Evolutionary conservation across 2,329 filamentous ascomycete genomes (phyloP).

Genomic region (Calonectria ilicicola): DNA sequence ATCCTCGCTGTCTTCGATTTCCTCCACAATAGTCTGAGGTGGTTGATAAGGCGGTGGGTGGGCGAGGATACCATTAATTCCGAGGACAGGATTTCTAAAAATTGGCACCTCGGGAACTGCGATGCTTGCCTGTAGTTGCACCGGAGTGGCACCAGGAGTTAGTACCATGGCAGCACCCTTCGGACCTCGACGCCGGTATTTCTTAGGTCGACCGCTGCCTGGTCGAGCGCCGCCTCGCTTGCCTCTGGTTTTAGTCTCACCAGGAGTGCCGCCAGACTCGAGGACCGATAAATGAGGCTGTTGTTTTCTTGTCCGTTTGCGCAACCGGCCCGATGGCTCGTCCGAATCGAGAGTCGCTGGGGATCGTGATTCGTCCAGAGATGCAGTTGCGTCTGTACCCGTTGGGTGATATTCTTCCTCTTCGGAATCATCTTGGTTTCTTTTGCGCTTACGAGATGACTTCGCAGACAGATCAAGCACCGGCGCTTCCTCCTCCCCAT

Average conservation of each 20-base stretch:
- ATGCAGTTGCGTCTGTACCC: slow-evolving; percentile 34
- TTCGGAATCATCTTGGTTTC: slow-evolving; percentile 41
- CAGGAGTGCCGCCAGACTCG: slow-evolving; percentile 31
- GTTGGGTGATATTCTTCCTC: slow-evolving; percentile 47
- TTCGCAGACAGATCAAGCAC: slow-evolving; percentile 28
- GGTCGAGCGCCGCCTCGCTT: slow-evolving; percentile 54
- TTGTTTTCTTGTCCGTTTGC: slow-evolving; percentile 37
- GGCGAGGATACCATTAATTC: background rate
- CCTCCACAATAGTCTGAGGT: slow-evolving; percentile 35
- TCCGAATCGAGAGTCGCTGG: slow-evolving; percentile 37
- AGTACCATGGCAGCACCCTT: slow-evolving; percentile 27
- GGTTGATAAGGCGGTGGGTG: background rate
- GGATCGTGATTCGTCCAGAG: slow-evolving; percentile 37
- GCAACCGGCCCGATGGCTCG: slow-evolving; percentile 41
- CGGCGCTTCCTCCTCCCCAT: slow-evolving; percentile 31
- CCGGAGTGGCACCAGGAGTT: slow-evolving; percentile 9
- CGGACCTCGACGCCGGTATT: slow-evolving; percentile 47
- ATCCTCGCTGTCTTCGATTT: slow-evolving; percentile 47
- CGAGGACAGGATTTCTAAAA: background rate
- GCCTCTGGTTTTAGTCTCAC: slow-evolving; percentile 46
- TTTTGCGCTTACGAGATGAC: slow-evolving; percentile 45
- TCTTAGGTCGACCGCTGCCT: slow-evolving; percentile 54
- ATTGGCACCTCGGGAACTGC: background rate
- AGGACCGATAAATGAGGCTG: slow-evolving; percentile 21
- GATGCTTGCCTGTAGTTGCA: slow-evolving; percentile 22